Percentiles rank a stretch among this genome's conserved stretches.
phyloP scores from a whole-genome alignment of 345 rosid species.

The Melastoma malabathricum region DNA sequence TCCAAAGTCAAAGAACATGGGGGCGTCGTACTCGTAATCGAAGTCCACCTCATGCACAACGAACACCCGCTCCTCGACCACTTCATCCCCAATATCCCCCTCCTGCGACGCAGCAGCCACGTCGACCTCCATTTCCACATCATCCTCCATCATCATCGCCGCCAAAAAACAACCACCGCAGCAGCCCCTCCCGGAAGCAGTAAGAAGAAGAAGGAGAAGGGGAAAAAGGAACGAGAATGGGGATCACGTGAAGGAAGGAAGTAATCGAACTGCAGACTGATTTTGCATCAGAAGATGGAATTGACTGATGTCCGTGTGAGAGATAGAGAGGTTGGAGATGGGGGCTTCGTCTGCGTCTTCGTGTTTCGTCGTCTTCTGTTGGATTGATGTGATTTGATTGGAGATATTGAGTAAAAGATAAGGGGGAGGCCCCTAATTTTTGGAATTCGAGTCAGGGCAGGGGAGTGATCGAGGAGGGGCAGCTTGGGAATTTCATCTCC shows the following conservation, averaged over 20 bases:
- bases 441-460: slow-evolving; percentile 13
- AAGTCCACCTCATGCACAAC: slow-evolving; percentile 70
- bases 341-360: too few species aligned
- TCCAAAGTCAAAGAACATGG: slow-evolving; percentile 63
- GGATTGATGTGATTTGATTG: too few species aligned
- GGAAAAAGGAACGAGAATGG: not conserved
- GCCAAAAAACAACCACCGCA: too few species aligned
- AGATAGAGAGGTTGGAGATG: too few species aligned
- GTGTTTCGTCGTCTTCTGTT: too few species aligned
- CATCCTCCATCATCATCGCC: slow-evolving; percentile 9
- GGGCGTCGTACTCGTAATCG: slow-evolving; percentile 87
- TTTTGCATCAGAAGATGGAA: too few species aligned
- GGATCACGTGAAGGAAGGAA: slow-evolving; percentile 9
- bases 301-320: too few species aligned
- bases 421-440: slow-evolving; percentile 31
- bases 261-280: not conserved
- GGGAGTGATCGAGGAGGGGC: slow-evolving; percentile 20
- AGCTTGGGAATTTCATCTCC: slow-evolving; percentile 3
- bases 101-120: slow-evolving; percentile 24
- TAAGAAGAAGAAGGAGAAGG: too few species aligned
- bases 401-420: slow-evolving; percentile 1
- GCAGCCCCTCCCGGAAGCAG: too few species aligned
- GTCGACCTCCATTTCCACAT: slow-evolving; percentile 18
- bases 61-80: slow-evolving; percentile 27
- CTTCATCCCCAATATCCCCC: slow-evolving; percentile 12